Evolutionary conservation across 257 asterid species (phyloP).

Genomic region (Nicotiana knightiana): DNA sequence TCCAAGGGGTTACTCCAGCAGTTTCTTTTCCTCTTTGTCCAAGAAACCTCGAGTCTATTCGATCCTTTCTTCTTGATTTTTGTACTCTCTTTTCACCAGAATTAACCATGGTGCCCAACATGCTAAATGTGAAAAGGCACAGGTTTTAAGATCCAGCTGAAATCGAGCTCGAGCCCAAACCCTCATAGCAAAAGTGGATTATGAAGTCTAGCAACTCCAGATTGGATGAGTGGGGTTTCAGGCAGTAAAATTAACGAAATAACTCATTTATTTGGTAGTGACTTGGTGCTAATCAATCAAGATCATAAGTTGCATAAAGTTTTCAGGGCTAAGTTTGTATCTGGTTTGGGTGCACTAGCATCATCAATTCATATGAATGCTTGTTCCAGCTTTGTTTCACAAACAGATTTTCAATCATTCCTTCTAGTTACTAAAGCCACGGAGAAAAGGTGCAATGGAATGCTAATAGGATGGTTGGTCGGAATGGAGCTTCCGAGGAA

Average conservation of each 20-base stretch:
- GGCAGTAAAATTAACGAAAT: neutral
- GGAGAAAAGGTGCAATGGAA: conserved; percentile 7
- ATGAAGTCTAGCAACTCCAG: neutral
- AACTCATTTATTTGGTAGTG: neutral
- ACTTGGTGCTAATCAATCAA: neutral
- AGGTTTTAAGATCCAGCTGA: neutral
- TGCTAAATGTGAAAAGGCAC: neutral
- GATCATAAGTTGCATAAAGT: neutral
- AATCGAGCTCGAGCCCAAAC: neutral
- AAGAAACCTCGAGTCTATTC: too few species aligned
- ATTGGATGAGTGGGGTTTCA: neutral
- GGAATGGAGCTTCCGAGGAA: conserved; percentile 26
- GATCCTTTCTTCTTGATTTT: neutral
- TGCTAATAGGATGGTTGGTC: conserved; percentile 13
- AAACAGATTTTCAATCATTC: conserved; percentile 10
- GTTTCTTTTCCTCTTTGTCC: too few species aligned
- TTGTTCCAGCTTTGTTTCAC: neutral
- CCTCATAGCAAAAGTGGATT: neutral
- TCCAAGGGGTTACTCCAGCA: too few species aligned
- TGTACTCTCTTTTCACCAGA: neutral
- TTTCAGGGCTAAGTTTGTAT: neutral
- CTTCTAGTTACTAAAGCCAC: neutral
- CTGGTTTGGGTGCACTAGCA: conserved; percentile 11
- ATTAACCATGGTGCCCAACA: neutral
- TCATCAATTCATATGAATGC: conserved; percentile 5